Percentiles rank a stretch among this genome's conserved stretches.
Conservation (phyloP, 2,329 filamentous ascomycete genomes). For the Graphilbum sp. region DNA sequence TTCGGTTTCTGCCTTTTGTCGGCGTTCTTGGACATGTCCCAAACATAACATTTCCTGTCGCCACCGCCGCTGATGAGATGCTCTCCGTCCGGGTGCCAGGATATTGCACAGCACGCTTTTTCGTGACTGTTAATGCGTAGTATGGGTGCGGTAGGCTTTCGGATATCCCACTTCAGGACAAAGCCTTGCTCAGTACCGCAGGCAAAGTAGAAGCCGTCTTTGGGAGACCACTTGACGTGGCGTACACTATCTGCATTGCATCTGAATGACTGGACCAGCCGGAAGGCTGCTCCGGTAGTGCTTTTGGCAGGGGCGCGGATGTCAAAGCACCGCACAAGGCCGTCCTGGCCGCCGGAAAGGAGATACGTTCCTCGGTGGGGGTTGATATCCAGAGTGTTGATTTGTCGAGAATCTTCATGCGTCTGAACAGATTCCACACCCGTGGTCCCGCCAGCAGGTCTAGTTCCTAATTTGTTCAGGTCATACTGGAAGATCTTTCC, state of each 20-base stretch:
- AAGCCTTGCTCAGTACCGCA: constrained; percentile 47
- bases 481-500: constrained; percentile 52
- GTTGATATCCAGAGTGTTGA: constrained; percentile 47
- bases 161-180: constrained; percentile 48
- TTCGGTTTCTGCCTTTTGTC: constrained; percentile 50
- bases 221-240: constrained; percentile 50
- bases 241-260: constrained; percentile 44
- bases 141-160: constrained; percentile 34
- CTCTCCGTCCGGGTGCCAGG: constrained; percentile 54
- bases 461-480: constrained; percentile 30
- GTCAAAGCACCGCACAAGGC: constrained; percentile 45
- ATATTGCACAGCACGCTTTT: constrained; percentile 40
- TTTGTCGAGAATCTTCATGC: constrained; percentile 44
- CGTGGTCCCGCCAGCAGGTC: constrained; percentile 18
- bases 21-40: constrained; percentile 43
- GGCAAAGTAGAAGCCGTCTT: constrained; percentile 43
- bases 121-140: constrained; percentile 46
- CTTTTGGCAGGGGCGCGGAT: constrained; percentile 30
- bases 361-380: constrained; percentile 40
- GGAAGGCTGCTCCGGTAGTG: constrained; percentile 33
- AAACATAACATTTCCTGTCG: constrained; percentile 46
- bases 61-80: constrained; percentile 47
- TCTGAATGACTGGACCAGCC: constrained; percentile 27
- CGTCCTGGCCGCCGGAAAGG: constrained; percentile 47
- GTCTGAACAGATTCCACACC: constrained; percentile 39